Conservation (phyloP, 352 stramenopile species). For the Phytophthora litchii region DNA sequence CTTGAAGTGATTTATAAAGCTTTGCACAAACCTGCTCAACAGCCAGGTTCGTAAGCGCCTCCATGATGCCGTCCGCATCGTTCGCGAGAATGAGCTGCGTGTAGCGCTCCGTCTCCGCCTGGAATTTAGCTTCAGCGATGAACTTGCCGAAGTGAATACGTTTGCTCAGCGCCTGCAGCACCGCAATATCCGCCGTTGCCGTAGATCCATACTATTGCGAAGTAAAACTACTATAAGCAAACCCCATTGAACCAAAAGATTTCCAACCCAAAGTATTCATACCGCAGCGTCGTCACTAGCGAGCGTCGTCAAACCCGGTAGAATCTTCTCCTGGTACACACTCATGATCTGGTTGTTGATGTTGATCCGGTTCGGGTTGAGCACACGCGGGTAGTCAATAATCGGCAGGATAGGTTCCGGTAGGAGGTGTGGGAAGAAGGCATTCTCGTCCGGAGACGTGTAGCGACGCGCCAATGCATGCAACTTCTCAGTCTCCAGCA, state of each 20-base stretch:
- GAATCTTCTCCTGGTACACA: slow-evolving; percentile 96
- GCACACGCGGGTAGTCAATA: slow-evolving; percentile 93
- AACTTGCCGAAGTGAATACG: slow-evolving; percentile 99
- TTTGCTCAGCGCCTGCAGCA: slow-evolving; percentile 95
- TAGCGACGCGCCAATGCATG: slow-evolving; percentile 96
- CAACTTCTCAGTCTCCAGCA: slow-evolving; percentile 97
- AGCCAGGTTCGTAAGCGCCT: slow-evolving; percentile 93
- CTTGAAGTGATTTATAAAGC: slow-evolving; percentile 5
- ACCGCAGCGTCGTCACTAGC: slow-evolving; percentile 91
- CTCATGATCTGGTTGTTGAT: slow-evolving; percentile 97
- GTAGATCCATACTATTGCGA: slow-evolving; percentile 75
- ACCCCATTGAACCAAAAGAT: neutral
- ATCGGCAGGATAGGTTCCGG: slow-evolving; percentile 92
- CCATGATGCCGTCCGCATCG: slow-evolving; percentile 96
- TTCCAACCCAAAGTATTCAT: slow-evolving; percentile 2
- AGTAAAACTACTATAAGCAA: slow-evolving; percentile 1
- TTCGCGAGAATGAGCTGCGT: slow-evolving; percentile 91
- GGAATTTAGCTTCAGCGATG: slow-evolving; percentile 98
- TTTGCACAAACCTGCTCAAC: slow-evolving; percentile 85
- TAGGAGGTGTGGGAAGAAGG: slow-evolving; percentile 96
- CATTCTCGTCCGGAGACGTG: slow-evolving; percentile 97
- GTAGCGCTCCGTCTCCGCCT: slow-evolving; percentile 91
- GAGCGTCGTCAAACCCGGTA: slow-evolving; percentile 88
- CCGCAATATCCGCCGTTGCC: slow-evolving; percentile 89
- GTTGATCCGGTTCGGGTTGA: slow-evolving; percentile 96